phyloP scores from a whole-genome alignment of 1,284 basidiomycete species.

The Marasmius tenuissimus region DNA sequence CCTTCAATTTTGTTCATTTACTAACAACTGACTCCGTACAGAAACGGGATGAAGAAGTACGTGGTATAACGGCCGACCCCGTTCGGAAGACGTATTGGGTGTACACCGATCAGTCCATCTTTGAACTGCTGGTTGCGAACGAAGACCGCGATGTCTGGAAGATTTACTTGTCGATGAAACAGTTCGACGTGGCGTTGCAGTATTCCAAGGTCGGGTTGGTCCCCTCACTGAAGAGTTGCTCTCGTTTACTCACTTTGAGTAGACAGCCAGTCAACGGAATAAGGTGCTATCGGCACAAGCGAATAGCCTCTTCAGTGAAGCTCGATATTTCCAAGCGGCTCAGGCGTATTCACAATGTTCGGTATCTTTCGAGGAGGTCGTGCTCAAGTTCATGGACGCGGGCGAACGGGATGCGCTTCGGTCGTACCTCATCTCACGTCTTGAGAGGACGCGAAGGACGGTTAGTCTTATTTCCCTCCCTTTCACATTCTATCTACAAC shows the following conservation, averaged over 20 bases:
- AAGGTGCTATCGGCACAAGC: slow-evolving; percentile 85
- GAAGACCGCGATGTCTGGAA: slow-evolving; percentile 97
- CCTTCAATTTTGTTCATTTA: background rate
- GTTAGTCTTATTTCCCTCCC: slow-evolving; percentile 41
- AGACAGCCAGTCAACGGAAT: slow-evolving; percentile 87
- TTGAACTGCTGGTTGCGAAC: slow-evolving; percentile 84
- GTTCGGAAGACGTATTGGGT: slow-evolving; percentile 93
- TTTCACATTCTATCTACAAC: background rate
- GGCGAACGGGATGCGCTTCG: slow-evolving; percentile 92
- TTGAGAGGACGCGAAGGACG: slow-evolving; percentile 80
- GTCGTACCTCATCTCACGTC: slow-evolving; percentile 85
- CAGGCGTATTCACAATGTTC: slow-evolving; percentile 90
- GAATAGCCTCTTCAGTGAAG: slow-evolving; percentile 79
- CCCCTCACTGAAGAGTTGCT: background rate
- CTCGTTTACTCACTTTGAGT: slow-evolving; percentile 3
- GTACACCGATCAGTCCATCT: slow-evolving; percentile 87
- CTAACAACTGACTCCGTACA: slow-evolving; percentile 27
- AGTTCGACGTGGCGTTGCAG: slow-evolving; percentile 77
- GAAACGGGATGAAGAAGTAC: slow-evolving; percentile 73
- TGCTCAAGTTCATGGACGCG: slow-evolving; percentile 87
- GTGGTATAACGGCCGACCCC: slow-evolving; percentile 80
- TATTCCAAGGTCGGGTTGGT: slow-evolving; percentile 72
- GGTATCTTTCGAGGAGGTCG: slow-evolving; percentile 89
- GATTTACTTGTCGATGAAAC: slow-evolving; percentile 79
- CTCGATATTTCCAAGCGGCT: slow-evolving; percentile 88